A percentile compares a stretch with the other conserved stretches of the same genome.
Conservation (phyloP, 2,329 filamentous ascomycete genomes). For the Thielaviopsis ethacetica region DNA sequence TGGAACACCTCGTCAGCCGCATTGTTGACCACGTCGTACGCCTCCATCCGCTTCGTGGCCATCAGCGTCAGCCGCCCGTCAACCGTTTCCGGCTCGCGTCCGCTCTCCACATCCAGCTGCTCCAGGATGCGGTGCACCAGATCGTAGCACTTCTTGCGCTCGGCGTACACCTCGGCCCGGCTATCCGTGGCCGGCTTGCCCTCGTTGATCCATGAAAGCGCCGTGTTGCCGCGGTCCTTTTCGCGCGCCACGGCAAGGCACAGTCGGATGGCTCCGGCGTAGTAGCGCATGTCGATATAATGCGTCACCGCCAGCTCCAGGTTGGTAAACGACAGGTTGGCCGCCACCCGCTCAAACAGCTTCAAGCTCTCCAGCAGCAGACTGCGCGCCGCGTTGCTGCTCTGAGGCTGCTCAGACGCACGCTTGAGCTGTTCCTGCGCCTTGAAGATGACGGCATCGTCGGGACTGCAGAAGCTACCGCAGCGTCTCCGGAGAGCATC, state of each 20-base stretch:
- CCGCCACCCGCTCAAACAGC: slow-evolving; percentile 78
- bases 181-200: slow-evolving; percentile 56
- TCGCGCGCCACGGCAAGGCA: slow-evolving; percentile 70
- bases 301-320: slow-evolving; percentile 61
- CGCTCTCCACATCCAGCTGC: slow-evolving; percentile 57
- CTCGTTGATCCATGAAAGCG: slow-evolving; percentile 75
- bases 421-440: slow-evolving; percentile 88
- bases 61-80: slow-evolving; percentile 66
- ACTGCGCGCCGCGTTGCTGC: slow-evolving; percentile 59
- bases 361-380: slow-evolving; percentile 77
- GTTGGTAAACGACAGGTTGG: slow-evolving; percentile 65
- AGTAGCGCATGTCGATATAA: slow-evolving; percentile 73
- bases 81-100: slow-evolving; percentile 50
- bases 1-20: slow-evolving; percentile 91
- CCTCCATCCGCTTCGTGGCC: slow-evolving; percentile 67
- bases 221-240: slow-evolving; percentile 73
- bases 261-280: slow-evolving; percentile 81
- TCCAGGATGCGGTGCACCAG: slow-evolving; percentile 72
- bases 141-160: slow-evolving; percentile 65
- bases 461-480: slow-evolving; percentile 91
- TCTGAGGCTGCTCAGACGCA: slow-evolving; percentile 60
- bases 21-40: slow-evolving; percentile 75
- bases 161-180: slow-evolving; percentile 49
- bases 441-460: slow-evolving; percentile 97
- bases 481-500: slow-evolving; percentile 85